phyloP scores from a whole-genome alignment of 305 asterid species.

The Ajuga reptans region DNA sequence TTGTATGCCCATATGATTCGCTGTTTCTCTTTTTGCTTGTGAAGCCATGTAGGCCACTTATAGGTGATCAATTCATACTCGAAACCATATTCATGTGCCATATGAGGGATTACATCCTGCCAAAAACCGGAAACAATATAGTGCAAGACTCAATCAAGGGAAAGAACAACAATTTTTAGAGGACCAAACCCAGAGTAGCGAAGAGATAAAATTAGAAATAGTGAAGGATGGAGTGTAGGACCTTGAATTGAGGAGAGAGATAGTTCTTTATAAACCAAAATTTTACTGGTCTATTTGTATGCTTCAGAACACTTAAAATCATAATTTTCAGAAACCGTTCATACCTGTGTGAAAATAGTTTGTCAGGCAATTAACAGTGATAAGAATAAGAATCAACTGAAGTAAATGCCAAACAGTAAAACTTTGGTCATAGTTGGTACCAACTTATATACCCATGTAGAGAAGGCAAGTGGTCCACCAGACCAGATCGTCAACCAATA shows the following conservation, averaged over 20 bases:
- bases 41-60: conserved; percentile 99
- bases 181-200: background rate
- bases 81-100: conserved; percentile 90
- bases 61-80: conserved; percentile 89
- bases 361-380: conserved; percentile 19
- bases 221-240: conserved; percentile 19
- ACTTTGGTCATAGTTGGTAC: background rate
- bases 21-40: conserved; percentile 95
- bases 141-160: background rate
- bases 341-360: conserved; percentile 52
- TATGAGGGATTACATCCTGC: conserved; percentile 93
- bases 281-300: conserved; percentile 82
- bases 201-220: background rate
- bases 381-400: conserved; percentile 13
- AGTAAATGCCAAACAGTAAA: conserved; percentile 12
- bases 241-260: conserved; percentile 99
- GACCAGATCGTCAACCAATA: background rate
- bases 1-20: conserved; percentile 97
- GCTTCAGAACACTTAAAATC: conserved; percentile 91
- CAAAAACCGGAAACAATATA: conserved; percentile 17
- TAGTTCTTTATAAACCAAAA: conserved; percentile 99
- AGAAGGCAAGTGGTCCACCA: background rate
- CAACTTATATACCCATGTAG: background rate
- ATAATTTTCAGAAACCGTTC: conserved; percentile 92
- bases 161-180: background rate